Base-by-base conservation (phyloP, 139 green algal genomes). In the Mesotaenium endlicherianum region DNA sequence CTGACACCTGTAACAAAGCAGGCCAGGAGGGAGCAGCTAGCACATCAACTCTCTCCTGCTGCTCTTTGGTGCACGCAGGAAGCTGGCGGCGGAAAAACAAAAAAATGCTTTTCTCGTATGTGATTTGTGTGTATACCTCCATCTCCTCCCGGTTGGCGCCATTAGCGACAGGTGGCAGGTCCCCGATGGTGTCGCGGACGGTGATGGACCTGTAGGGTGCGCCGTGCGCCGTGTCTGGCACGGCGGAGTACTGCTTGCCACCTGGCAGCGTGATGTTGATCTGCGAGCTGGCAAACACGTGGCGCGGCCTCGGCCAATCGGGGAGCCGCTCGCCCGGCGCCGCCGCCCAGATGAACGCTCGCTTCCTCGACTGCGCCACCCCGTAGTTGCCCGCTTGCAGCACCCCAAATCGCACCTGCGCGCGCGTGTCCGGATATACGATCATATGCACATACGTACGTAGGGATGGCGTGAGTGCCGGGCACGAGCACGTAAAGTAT, bases 331-430 rank as follows among this genome's bases (percentile, higher is more conserved):
- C 93, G 14, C 84, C 88, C 0, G 94, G 94, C 16, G 92, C 92
- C 1, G 93, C 95, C 0, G 92, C 95, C 93, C 93, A 97, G 90
- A 98, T 97, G 92, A 98, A 97, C 74, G 94, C 95, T 67, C 95
- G 90, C 90, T 98, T 98, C 83, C 95, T 92, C 1, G 92, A 95
- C 87, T 98, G 95, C 2, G 95, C 91, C 53, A 98, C 94, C 26
- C 95, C 95, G 87, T 93, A 98, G 91, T 98, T 95, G 77, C 95
- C 95, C 0, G 95, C 95, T 75, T 98, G 97, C 1, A 98, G 89
- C 67, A 98, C 93, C 8, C 95, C 95, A 84, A 98, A 98, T 55
- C 95, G 92, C 6, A 98, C 94, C 94, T 97, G 90, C 8, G 8
- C 3, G 20, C 20, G 20, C 14, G 58, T n/a, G n/a, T n/a, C n/a